These are phyloP conservation scores for Skeletonema tropicum DNA, from an alignment of 108 stramenopile genomes.

Conservation along the genomic window DNA sequence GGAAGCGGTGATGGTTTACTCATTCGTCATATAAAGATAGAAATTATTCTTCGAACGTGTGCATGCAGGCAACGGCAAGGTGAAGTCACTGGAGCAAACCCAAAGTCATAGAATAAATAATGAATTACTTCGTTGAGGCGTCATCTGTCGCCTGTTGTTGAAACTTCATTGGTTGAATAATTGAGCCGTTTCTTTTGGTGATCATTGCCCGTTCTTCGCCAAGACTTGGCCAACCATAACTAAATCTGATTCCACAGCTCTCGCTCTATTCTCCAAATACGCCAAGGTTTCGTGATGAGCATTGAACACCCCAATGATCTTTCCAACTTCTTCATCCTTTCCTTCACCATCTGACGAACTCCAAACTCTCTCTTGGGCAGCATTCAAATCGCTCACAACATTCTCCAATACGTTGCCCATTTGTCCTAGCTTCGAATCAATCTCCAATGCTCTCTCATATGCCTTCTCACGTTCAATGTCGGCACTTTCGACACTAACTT, in stretches of 20 bases:
- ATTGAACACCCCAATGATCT: conserved; percentile 67
- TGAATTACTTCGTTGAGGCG: not conserved
- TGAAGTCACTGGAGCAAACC: no score
- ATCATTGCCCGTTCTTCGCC: conserved; percentile 19
- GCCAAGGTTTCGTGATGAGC: conserved; percentile 75
- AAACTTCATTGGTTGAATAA: no score
- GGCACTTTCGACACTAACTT: conserved; percentile 66
- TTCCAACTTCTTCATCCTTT: conserved; percentile 44
- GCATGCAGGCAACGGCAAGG: no score
- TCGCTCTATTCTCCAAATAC: conserved; percentile 62
- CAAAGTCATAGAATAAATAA: not conserved
- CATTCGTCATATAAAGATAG: not conserved
- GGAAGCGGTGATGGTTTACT: no score
- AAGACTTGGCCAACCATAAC: conserved; percentile 33
- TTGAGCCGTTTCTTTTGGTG: no score
- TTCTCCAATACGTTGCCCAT: conserved; percentile 49
- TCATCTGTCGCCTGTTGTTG: no score
- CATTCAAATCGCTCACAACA: conserved; percentile 55
- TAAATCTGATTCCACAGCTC: conserved; percentile 67
- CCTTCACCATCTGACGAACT: conserved; percentile 30
- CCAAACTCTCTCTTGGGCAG: conserved; percentile 55
- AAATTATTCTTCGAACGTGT: no score
- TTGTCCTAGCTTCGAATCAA: conserved; percentile 55
- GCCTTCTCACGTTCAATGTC: conserved; percentile 76
- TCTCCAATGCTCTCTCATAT: conserved; percentile 59